phyloP scores from a whole-genome alignment of 441 rosid species.

The Cnidoscolus chayamansa region DNA sequence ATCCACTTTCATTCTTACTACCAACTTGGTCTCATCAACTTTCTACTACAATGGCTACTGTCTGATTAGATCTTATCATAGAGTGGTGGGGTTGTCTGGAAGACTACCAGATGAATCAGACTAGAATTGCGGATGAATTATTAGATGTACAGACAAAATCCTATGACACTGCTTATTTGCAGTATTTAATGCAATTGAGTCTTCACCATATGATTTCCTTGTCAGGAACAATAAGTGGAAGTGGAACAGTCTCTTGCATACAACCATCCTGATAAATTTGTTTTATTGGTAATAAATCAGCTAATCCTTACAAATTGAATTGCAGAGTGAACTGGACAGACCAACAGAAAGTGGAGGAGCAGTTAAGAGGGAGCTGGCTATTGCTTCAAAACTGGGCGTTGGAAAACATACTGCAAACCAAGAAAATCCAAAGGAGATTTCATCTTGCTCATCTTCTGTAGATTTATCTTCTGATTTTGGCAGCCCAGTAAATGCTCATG shows the following conservation, averaged over 20 bases:
- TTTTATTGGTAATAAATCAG: not conserved
- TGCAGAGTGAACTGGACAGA: conserved; percentile 43
- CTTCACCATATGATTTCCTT: not conserved
- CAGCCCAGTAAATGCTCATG: conserved; percentile 37
- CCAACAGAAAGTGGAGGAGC: conserved; percentile 18
- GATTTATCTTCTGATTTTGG: conserved; percentile 47
- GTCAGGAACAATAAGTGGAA: not conserved
- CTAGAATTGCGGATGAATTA: conserved; percentile 3
- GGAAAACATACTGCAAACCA: conserved; percentile 22
- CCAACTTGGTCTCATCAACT: conserved; percentile 12
- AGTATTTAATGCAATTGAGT: conserved; percentile 5
- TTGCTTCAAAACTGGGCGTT: conserved; percentile 28
- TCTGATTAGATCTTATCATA: not conserved
- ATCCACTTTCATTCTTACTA: conserved; percentile 3
- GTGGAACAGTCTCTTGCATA: not conserved
- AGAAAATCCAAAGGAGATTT: conserved; percentile 33
- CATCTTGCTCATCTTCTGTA: conserved; percentile 45
- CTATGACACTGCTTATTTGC: not conserved
- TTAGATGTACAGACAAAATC: not conserved
- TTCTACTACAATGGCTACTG: not conserved
- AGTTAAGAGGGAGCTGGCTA: conserved; percentile 22
- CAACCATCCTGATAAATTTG: not conserved
- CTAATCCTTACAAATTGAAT: conserved; percentile 19
- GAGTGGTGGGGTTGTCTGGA: not conserved
- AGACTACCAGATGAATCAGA: conserved; percentile 4